Evolutionary conservation across 495 filamentous ascomycete species (phyloP), one percentile per base, ranked within the genome.

Genomic region (Podospora pseudopauciseta): DNA sequence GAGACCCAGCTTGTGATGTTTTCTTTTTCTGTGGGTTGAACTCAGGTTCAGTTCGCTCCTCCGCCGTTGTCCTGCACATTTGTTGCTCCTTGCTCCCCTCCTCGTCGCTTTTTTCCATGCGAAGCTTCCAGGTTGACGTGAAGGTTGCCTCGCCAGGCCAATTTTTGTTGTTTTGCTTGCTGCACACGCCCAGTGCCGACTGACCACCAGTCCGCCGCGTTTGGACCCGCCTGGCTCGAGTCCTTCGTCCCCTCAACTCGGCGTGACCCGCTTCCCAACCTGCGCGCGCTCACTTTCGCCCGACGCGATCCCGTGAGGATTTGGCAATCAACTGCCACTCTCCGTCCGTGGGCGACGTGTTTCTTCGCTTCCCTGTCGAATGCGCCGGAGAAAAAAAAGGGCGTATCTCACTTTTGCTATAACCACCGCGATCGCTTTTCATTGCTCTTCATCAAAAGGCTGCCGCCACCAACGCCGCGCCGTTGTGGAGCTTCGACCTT

Each of bases 251-350:
- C 65, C 49, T 67, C 65, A 58, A 63, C 65, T 65, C 69, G 64
- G 65, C 65, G 55, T 62, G 69, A 67, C 65, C 65, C 65, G 69
- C 69, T 67, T 62, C 44, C 53, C 32, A 16, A n/a, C 60, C 53
- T 20, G 6, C 34, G 19, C 60, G 53, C 62, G 20, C 56, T 26
- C 58, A 27, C 13, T 49, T 65, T 63, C 67, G 63, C 54, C 61
- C 61, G 60, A 63, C 3, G 60, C 56, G 56, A 49, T 49, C 39
- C 13, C 15, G 20, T 19, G 56, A 60, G 54, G 32, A 68, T 26
- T 58, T 61, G 60, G 56, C 39, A 18, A 4, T 19, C 39, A 49
- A 4, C 34, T 60, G 53, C 61, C 56, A 30, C 32, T 39, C 6
- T 55, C 28, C 67, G 59, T 26, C 59, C 59, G 26, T 32, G 26